A percentile compares a stretch with the other conserved stretches of the same genome.
phyloP scores from a whole-genome alignment of 23 red algal species.

The Cyanidiococcus yangmingshanensis region DNA sequence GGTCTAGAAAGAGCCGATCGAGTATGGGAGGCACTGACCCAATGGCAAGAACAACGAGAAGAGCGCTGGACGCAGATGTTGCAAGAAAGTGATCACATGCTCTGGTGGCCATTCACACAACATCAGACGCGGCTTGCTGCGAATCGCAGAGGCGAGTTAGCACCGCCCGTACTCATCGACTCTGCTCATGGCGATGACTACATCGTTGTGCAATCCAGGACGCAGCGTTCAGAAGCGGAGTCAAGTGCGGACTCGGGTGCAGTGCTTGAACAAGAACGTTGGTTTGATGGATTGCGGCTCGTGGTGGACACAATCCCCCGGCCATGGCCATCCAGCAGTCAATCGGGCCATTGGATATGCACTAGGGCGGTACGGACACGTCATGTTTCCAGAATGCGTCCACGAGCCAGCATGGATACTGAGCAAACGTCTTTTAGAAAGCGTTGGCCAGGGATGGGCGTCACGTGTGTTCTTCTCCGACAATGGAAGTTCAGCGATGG shows the following conservation, averaged over 20 bases:
- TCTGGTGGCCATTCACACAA: conserved; percentile 98
- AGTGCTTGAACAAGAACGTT: conserved; percentile 11
- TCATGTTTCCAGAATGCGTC: conserved; percentile 69
- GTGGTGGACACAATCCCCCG: conserved; percentile 94
- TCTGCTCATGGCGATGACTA: conserved; percentile 62
- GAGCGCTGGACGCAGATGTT: conserved; percentile 30
- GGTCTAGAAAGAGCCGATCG: too few relatives aligned
- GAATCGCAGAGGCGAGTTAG: neutral
- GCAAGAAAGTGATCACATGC: conserved; percentile 28
- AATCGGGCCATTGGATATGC: conserved; percentile 39
- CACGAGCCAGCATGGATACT: conserved; percentile 58
- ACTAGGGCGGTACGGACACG: conserved; percentile 81
- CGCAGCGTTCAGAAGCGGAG: too few relatives aligned
- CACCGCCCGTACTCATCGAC: conserved; percentile 47
- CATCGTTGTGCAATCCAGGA: conserved; percentile 30
- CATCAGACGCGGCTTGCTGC: conserved; percentile 24
- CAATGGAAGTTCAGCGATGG: conserved; percentile 81
- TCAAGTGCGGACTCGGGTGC: too few relatives aligned
- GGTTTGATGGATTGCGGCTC: conserved; percentile 65
- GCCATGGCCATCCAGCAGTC: conserved; percentile 47
- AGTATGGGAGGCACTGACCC: conserved; percentile 21
- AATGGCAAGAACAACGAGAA: too few relatives aligned
- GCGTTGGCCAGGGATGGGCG: conserved; percentile 68
- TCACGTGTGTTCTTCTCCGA: conserved; percentile 84
- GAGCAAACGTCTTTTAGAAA: conserved; percentile 41